phyloP scores from a whole-genome alignment of 139 green algal species.

The Micractinium sp. region DNA sequence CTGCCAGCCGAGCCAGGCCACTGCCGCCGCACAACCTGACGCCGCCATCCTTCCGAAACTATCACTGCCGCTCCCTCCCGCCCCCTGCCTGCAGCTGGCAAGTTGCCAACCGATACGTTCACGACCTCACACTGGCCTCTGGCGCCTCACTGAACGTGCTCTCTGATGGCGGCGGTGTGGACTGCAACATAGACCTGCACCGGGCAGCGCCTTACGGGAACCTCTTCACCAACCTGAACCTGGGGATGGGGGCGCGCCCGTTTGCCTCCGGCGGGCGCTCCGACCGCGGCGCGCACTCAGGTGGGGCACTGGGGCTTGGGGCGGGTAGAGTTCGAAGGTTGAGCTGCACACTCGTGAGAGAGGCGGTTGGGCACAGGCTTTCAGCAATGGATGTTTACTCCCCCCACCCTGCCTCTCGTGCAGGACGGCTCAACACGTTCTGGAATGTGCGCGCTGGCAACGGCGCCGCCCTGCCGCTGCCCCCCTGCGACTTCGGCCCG shows the following conservation, averaged over 20 bases:
- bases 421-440: slow-evolving; percentile 1
- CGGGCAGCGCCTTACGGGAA: neutral
- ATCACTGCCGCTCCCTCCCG: neutral
- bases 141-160: neutral
- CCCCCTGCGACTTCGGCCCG: neutral
- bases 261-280: neutral
- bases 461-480: neutral
- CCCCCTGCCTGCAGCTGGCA: neutral
- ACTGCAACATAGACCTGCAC: slow-evolving; percentile 21
- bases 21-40: no score
- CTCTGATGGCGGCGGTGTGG: neutral
- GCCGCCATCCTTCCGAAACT: neutral
- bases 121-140: neutral
- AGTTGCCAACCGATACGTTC: neutral
- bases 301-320: neutral
- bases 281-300: slow-evolving; percentile 1
- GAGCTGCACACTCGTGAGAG: no score
- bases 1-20: no score
- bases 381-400: no score
- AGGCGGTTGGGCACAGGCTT: no score
- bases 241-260: neutral
- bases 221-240: slow-evolving; percentile 3
- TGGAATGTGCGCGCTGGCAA: neutral
- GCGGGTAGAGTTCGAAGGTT: neutral
- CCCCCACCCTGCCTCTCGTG: no score